phyloP scores from a whole-genome alignment of 2,329 filamentous ascomycete species.

The Furcasterigmium sp. region DNA sequence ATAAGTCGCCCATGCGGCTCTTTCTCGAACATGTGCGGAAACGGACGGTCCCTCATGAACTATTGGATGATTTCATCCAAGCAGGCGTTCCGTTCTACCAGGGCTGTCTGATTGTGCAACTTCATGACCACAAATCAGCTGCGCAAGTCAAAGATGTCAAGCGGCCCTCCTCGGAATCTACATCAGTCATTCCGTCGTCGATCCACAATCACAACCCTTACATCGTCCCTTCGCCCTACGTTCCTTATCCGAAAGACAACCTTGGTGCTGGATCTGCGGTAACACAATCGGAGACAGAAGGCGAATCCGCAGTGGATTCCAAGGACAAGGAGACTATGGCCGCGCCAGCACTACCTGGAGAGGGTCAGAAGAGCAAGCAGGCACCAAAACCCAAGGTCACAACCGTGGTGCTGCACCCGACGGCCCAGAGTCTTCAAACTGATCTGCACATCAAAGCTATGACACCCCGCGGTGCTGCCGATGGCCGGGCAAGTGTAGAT shows the following conservation, averaged over 20 bases:
- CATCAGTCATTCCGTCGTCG: slow-evolving; percentile 66
- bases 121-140: slow-evolving; percentile 79
- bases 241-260: slow-evolving; percentile 52
- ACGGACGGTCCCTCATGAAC: slow-evolving; percentile 82
- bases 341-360: slow-evolving; percentile 41
- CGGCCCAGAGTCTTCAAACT: slow-evolving; percentile 65
- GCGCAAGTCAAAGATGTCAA: slow-evolving; percentile 55
- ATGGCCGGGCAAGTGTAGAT: slow-evolving; percentile 23
- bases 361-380: slow-evolving; percentile 37
- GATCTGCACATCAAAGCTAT: slow-evolving; percentile 73
- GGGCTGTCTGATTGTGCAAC: slow-evolving; percentile 87
- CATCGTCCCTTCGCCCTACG: slow-evolving; percentile 83
- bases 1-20: slow-evolving; percentile 85
- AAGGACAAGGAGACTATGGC: slow-evolving; percentile 57
- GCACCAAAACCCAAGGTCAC: slow-evolving; percentile 59
- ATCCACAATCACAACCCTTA: slow-evolving; percentile 91
- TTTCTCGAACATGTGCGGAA: slow-evolving; percentile 71
- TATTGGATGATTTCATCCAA: slow-evolving; percentile 71
- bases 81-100: slow-evolving; percentile 81
- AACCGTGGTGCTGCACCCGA: slow-evolving; percentile 82
- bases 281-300: slow-evolving; percentile 14
- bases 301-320: slow-evolving; percentile 30
- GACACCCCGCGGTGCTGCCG: slow-evolving; percentile 52
- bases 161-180: slow-evolving; percentile 45
- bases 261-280: slow-evolving; percentile 17